A percentile compares a stretch with the other conserved stretches of the same genome.
Evolutionary conservation across 2,329 filamentous ascomycete genomes (phyloP).

Genomic region (Xylaria sp.): DNA sequence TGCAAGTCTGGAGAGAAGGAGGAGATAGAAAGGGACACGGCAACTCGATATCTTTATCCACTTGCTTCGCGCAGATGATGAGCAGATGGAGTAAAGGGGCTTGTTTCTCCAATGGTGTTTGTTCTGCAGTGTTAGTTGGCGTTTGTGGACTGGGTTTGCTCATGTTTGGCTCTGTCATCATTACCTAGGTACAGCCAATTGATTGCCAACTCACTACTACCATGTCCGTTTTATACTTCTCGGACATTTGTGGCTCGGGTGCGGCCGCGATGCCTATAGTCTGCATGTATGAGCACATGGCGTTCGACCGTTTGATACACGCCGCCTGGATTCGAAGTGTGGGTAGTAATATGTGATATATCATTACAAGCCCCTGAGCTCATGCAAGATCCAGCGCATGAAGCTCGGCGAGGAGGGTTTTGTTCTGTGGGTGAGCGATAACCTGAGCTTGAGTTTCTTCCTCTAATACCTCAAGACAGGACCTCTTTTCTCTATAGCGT

Average conservation of each 20-base stretch:
- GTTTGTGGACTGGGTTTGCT: not conserved
- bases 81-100: not conserved
- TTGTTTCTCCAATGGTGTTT: not conserved
- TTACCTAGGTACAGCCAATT: not conserved
- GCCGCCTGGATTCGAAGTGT: not conserved
- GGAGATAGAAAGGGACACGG: not conserved
- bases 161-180: not conserved
- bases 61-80: not conserved
- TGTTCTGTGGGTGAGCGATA: too few species aligned
- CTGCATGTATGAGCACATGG: not conserved
- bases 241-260: not conserved
- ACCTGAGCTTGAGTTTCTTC: not conserved
- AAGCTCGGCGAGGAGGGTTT: conserved; percentile 9
- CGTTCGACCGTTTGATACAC: not conserved
- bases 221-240: not conserved
- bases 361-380: not conserved
- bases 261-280: not conserved
- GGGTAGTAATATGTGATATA: conserved; percentile 1
- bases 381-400: conserved; percentile 17
- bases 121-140: not conserved
- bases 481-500: not conserved
- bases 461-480: not conserved
- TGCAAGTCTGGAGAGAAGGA: not conserved
- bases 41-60: not conserved
- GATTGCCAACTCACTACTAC: not conserved